These are phyloP conservation scores for Penicillium hordei DNA, from an alignment of 2,329 filamentous ascomycete species.

Conservation along the genomic window DNA sequence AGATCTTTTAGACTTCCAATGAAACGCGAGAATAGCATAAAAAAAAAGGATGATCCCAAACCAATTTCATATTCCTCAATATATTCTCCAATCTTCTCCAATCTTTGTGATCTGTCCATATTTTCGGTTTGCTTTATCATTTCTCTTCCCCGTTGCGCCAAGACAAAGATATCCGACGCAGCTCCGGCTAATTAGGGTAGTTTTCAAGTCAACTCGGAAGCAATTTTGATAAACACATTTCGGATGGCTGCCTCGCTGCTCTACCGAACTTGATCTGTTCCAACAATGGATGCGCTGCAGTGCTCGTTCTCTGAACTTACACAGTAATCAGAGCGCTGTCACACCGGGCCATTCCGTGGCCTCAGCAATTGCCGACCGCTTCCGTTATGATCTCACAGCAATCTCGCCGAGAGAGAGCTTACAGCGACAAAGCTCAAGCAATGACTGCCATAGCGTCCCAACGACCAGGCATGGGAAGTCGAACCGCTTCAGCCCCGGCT, in stretches of 20 bases:
- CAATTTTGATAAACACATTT: background rate
- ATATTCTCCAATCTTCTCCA: too few species aligned
- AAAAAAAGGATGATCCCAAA: background rate
- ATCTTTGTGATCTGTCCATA: constrained; percentile 10
- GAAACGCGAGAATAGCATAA: background rate
- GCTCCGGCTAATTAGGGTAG: background rate
- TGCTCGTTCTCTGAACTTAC: constrained; percentile 28
- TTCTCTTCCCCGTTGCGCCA: constrained; percentile 3
- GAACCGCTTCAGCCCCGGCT: constrained; percentile 38
- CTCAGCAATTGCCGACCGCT: constrained; percentile 9
- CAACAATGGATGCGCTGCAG: constrained; percentile 38
- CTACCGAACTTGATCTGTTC: constrained; percentile 13
- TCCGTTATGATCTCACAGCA: constrained; percentile 31
- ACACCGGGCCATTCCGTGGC: constrained; percentile 14
- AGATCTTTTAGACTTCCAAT: constrained; percentile 10
- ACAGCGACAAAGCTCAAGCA: constrained; percentile 33
- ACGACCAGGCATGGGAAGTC: constrained; percentile 34
- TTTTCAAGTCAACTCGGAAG: background rate
- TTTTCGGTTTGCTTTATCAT: background rate
- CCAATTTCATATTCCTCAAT: background rate
- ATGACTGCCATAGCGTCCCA: constrained; percentile 24
- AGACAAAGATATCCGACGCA: constrained; percentile 6
- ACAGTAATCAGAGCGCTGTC: constrained; percentile 30
- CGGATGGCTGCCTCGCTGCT: constrained; percentile 11
- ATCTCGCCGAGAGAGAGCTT: constrained; percentile 31